Evolutionary conservation across 2,329 filamentous ascomycete genomes (phyloP), one percentile per base, ranked within the genome.

Genomic region (Xylogone sp.): DNA sequence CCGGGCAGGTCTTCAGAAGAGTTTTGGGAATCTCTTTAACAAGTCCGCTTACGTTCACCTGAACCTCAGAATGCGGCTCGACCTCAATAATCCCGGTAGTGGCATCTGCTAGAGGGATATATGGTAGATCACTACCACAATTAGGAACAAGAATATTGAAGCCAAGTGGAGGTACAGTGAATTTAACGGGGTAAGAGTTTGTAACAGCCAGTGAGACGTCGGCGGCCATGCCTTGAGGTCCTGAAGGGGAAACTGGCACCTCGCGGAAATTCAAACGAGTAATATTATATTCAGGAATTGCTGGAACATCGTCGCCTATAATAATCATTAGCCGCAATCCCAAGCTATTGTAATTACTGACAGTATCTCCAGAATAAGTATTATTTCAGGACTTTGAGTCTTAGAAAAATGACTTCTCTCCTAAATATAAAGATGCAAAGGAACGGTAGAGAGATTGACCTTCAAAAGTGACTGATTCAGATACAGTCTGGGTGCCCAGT

Each of bases 121-220:
- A 83, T 3, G 86, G 80, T 51, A 94, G 84, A 20, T 81, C 74
- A 3, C 80, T 75, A 21, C 80, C 76, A 69, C 94, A 99, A 55
- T 90, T 90, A 43, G 90, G 86, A 5, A 97, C 85, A 45, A 96
- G 75, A 24, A 97, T 83, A 56, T 92, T 85, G 64, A 97, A 97
- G 0, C 82, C 84, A 52, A 97, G 82, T 34, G 87, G 76, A 12
- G 94, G 94, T 19, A 97, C 75, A 20, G 82, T 79, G 49, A 97
- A 73, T 53, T 85, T 80, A 47, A 99, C 69, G 1, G 91, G 90
- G 63, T 90, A 96, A 49, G 84, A 75, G 68, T 97, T 96, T 62
- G 80, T 75, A 21, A 90, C 76, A 12, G 78, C 75, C 22, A 96
- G 68, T 29, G 88, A 83, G 22, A 91, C 85, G 69, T 96, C 88